Evolutionary conservation across 2,329 filamentous ascomycete species (phyloP), one percentile per base, ranked within the genome.

Genomic region (Botrytis pseudocinerea): DNA sequence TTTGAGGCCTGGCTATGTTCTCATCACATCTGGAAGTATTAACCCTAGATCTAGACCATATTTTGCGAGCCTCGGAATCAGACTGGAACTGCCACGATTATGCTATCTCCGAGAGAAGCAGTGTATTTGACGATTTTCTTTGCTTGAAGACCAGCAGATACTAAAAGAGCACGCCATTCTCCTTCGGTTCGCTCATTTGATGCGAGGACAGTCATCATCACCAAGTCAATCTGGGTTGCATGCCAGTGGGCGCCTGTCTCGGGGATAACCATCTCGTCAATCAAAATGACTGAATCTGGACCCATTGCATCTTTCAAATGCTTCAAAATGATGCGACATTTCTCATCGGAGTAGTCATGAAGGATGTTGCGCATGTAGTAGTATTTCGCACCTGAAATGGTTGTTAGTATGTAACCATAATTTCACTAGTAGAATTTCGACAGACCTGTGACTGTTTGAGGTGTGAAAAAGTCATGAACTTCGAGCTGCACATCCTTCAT

Each of bases 211-310:
- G 79, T 60, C 79, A 83, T 81, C 81, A 85, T 83, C 1, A 74
- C 78, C 12, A 85, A 40, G 74, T 85, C 83, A 5, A 81, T 69
- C 6, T 77, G 75, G 1, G 81, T 75, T 1, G 81, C 78, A 63
- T 81, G 75, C 77, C 77, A 82, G 35, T 80, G 76, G 0, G 78
- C 81, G 6, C 79, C 79, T 2, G 59, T 76, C 40, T 84, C 78
- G 0, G 83, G 82, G 18, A 85, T 60, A 4, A 85, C 81, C 42
- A 83, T 79, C 22, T 86, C 84, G 72, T 84, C 82, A 66, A 85
- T 82, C n/a, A 86, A 74, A 35, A 86, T 80, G 1, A n/a, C 59
- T 1, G 69, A 71, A 38, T 57, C 69, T 14, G 35, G 44, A 16
- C 59, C 60, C 46, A 71, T 51, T 25, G 60, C 69, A 42, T 40